Evolutionary conservation across 2,329 filamentous ascomycete species (phyloP), one percentile per base, ranked within the genome.

Genomic region (Neoascochyta sp.): DNA sequence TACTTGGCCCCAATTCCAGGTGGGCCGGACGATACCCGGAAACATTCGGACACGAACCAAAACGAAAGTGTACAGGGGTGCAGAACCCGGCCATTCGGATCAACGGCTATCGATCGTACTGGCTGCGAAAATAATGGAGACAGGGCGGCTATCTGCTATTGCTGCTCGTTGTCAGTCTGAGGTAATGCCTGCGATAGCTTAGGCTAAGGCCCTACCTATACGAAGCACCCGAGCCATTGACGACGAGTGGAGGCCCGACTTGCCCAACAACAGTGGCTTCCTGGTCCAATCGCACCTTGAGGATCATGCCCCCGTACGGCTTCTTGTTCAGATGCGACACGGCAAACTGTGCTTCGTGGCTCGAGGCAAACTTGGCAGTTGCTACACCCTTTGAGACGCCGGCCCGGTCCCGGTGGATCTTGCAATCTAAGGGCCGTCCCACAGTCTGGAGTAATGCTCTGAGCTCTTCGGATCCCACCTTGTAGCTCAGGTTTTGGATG

Each of bases 221-320:
- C 27, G 34, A 29, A 26, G 29, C 30, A 22, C 29, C 24, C 12
- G 34, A 38, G 22, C 34, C 34, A 27, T 38, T 38, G 10, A 38
- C 34, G 4, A 38, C 34, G 7, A 38, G 27, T 18, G 34, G 41
- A 17, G 57, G 58, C 20, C 45, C 47, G 20, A 52, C 34, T 16
- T 50, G 47, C 11, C 54, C 57, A 23, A 64, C 50, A 10, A 57
- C 39, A 2, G 59, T 63, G 5, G 51, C 44, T 8, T 63, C 55
- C 5, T 45, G 53, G 27, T 62, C 60, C 31, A 62, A 41, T 24
- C 59, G 58, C 12, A 59, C 58, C 12, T 40, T 50, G 23, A 64
- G 34, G 9, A 29, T 49, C 50, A 50, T 57, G 4, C 50, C 56
- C 47, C 52, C 52, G 37, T 59, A 52, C 13, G 36, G 21, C 20